phyloP scores from a whole-genome alignment of 768 basidiomycete genomes.

The Gautieria morchelliformis region DNA sequence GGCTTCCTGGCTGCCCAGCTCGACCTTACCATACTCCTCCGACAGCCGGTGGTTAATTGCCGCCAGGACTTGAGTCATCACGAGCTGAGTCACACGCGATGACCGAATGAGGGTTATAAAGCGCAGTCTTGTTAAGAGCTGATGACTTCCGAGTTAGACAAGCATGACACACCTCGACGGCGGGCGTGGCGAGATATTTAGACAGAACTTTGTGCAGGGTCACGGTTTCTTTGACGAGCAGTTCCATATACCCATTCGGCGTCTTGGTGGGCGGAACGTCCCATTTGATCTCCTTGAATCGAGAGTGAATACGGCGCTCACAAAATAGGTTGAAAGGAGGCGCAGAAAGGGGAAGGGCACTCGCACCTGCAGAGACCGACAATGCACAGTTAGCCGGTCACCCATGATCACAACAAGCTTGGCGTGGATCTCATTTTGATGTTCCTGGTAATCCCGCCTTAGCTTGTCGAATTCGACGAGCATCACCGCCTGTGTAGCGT shows the following conservation, averaged over 20 bases:
- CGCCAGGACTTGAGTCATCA: slow-evolving; percentile 92
- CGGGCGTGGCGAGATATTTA: slow-evolving; percentile 67
- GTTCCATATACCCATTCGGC: slow-evolving; percentile 84
- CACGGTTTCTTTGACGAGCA: slow-evolving; percentile 89
- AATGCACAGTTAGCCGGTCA: slow-evolving; percentile 80
- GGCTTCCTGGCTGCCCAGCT: slow-evolving; percentile 73
- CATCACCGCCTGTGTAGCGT: slow-evolving; percentile 92
- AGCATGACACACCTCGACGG: slow-evolving; percentile 62
- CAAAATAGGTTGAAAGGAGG: neutral
- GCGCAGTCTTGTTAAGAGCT: neutral
- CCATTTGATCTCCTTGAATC: slow-evolving; percentile 67
- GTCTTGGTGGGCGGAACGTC: slow-evolving; percentile 35
- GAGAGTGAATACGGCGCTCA: neutral
- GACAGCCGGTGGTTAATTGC: slow-evolving; percentile 86
- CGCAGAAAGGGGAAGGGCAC: neutral
- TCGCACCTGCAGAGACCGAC: slow-evolving; percentile 66
- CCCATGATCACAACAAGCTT: slow-evolving; percentile 99
- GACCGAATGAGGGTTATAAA: slow-evolving; percentile 2
- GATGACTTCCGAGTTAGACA: neutral
- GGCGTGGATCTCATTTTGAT: slow-evolving; percentile 97
- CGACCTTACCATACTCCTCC: slow-evolving; percentile 77
- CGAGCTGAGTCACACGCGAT: slow-evolving; percentile 41
- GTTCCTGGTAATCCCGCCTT: slow-evolving; percentile 97
- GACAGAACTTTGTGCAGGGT: slow-evolving; percentile 94
- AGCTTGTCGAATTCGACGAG: slow-evolving; percentile 97